A percentile compares a stretch with the other conserved stretches of the same genome.
phyloP scores from a whole-genome alignment of 495 filamentous ascomycete genomes.

The Paragyromitra xinjiangensis region DNA sequence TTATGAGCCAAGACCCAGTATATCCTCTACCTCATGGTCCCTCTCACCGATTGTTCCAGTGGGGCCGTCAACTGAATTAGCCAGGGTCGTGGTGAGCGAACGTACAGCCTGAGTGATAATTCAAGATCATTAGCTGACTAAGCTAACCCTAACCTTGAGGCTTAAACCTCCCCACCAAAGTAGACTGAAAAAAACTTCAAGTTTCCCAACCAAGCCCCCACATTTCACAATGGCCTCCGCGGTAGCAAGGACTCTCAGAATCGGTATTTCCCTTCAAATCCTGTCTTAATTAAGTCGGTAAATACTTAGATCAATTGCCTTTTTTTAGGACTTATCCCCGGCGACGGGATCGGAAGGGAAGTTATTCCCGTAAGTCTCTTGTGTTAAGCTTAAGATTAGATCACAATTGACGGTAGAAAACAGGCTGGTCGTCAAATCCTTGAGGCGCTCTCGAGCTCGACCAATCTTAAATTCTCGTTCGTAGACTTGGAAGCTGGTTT shows the following conservation, averaged over 20 bases:
- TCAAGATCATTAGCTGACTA: slow-evolving; percentile 9
- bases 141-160: slow-evolving; percentile 6
- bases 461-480: slow-evolving; percentile 92
- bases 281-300: slow-evolving; percentile 6
- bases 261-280: slow-evolving; percentile 62
- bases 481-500: slow-evolving; percentile 90
- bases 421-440: slow-evolving; percentile 83
- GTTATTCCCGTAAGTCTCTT: slow-evolving; percentile 78
- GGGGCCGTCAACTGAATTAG: neutral
- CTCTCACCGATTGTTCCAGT: too few species aligned
- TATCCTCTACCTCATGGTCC: too few species aligned
- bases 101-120: neutral
- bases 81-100: neutral
- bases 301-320: slow-evolving; percentile 11
- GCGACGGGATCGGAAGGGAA: slow-evolving; percentile 97
- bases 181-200: slow-evolving; percentile 25
- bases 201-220: slow-evolving; percentile 5
- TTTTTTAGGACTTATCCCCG: slow-evolving; percentile 86
- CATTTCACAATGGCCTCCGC: slow-evolving; percentile 55
- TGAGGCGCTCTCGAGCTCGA: slow-evolving; percentile 82
- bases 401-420: neutral
- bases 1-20: too few species aligned
- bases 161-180: slow-evolving; percentile 12
- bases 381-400: neutral
- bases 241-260: slow-evolving; percentile 67